Evolutionary conservation across 768 basidiomycete species (phyloP), one percentile per base, ranked within the genome.

Genomic region (Pleurotus giganteus): DNA sequence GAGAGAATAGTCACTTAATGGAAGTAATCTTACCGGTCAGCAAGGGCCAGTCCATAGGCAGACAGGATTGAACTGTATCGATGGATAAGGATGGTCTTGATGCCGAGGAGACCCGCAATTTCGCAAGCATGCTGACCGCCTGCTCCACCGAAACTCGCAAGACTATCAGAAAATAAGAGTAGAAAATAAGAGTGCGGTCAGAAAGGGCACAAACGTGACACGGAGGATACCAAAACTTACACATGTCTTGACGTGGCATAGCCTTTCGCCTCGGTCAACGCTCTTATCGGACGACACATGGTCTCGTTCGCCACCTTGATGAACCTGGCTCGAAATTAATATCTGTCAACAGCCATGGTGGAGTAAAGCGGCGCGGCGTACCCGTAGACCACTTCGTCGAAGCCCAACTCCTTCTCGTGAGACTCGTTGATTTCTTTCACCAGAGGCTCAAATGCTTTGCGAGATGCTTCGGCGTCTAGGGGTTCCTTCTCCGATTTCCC

Each of bases 301-400:
- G 92, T 94, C 74, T 98, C 95, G 61, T 97, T 97, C 7, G 94
- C 94, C 8, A 96, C 94, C 64, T 94, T 92, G 72, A 98, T 88
- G 69, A 94, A 97, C 4, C 94, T 92, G 46, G 4, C 15, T 23
- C 57, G 52, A 36, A 17, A 45, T 28, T 34, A 42, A 51, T n/a
- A 54, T 9, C 5, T 32, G 9, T 5, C 28, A 21, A 4, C 15
- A 11, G 5, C 32, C n/a, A 23, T 23, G 21, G 28, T 17, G 53
- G 17, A 36, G 55, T 7, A 29, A 3, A 41, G 7, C 19, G n/a
- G 12, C 32, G 13, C 27, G 6, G 68, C 82, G 15, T 34, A 91
- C 89, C 91, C 95, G 58, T 91, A 94, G 8, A 94, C 88, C 34
- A 96, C 85, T 66, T 96, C 93, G 63, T 95, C 91, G 28, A 94